Evolutionary conservation across 2,329 filamentous ascomycete genomes (phyloP), one percentile per base, ranked within the genome.

Genomic region (Corinectria fuckeliana): DNA sequence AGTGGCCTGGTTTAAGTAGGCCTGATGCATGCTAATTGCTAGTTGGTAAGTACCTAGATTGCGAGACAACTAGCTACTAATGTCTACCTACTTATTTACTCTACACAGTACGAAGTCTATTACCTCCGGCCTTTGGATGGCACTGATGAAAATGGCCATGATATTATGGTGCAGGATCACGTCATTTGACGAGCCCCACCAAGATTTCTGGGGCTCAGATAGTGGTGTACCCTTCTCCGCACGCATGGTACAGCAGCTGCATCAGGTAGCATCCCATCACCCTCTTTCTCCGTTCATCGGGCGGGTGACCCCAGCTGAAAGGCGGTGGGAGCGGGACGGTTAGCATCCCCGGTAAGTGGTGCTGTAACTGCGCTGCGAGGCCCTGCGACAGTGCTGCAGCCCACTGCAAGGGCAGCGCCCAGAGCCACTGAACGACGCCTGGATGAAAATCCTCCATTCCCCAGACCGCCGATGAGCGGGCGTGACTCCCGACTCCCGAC

Each of bases 401-500:
- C 44, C 20, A 34, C 63, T 69, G 65, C 55, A 60, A 56, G 57
- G 60, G 56, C 41, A 41, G 36, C 49, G 32, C 10, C 26, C 6
- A 7, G 21, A 44, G 21, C 56, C 50, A 58, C 21, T 53, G 26
- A 38, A 39, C 20, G 26, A 13, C 44, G 21, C 44, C 39, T 56
- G n/a, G 20, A 39, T 45, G 30, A 39, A 50, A 58, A 58, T 53
- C 53, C 53, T 50, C 39, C 54, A 50, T 48, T 56, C 60, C 57
- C 59, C 45, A 64, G 64, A 60, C 68, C 68, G 68, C 68, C 68
- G 68, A 69, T 58, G 59, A 67, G 65, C 64, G 64, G 62, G 63
- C 65, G 51, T 70, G 68, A 69, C 68, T 69, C 68, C 66, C 68
- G 68, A 70, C 64, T 70, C 52, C 68, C 68, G 68, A 58, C 49